These are phyloP conservation scores for Carex scoparia DNA, from an alignment of 176 grass and related monocot species.

Conservation along the genomic window DNA sequence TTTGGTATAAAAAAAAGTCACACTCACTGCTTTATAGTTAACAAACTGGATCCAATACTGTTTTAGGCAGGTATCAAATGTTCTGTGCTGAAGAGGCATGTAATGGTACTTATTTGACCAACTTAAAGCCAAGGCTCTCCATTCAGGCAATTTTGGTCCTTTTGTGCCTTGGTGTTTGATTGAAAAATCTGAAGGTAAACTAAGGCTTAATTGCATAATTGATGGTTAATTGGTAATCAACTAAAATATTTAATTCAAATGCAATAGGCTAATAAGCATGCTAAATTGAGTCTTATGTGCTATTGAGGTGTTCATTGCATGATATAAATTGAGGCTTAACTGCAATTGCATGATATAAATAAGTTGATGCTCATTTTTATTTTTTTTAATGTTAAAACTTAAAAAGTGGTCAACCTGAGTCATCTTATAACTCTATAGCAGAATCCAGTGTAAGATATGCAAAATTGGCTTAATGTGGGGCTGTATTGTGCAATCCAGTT, in stretches of 20 bases:
- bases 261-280: background rate
- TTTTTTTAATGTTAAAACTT: background rate
- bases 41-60: background rate
- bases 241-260: background rate
- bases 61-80: background rate
- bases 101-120: background rate
- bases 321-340: background rate
- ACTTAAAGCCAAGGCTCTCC: background rate
- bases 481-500: background rate
- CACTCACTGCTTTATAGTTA: background rate
- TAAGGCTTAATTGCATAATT: background rate
- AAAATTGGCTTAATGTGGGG: background rate
- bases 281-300: background rate
- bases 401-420: background rate
- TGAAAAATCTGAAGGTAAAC: background rate
- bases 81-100: background rate
- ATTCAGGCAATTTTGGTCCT: background rate
- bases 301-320: background rate
- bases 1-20: slow-evolving; percentile 6
- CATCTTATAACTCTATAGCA: background rate
- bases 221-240: background rate
- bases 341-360: background rate
- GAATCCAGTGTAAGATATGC: background rate
- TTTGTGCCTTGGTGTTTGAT: background rate
- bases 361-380: background rate